A percentile compares a stretch with the other conserved stretches of the same genome.
These are phyloP conservation scores for Xylaria scruposa DNA, from an alignment of 495 filamentous ascomycete genomes.

Conservation along the genomic window DNA sequence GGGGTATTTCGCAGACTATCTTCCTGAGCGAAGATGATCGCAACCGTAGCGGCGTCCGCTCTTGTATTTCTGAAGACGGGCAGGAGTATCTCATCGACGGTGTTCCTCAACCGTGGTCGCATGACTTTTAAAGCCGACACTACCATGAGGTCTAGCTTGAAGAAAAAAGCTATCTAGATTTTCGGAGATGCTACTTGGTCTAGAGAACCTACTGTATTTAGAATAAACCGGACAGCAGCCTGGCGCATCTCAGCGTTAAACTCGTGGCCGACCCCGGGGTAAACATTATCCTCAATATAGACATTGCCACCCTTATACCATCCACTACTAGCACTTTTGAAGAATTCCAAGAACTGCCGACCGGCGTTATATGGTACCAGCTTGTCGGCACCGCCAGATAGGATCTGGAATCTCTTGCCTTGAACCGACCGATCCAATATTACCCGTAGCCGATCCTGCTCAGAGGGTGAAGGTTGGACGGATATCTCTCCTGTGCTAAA, in stretches of 20 bases:
- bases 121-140: not conserved
- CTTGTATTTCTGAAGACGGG: constrained; percentile 33
- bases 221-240: constrained; percentile 72
- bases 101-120: constrained; percentile 42
- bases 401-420: constrained; percentile 78
- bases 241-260: constrained; percentile 75
- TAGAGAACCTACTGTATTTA: constrained; percentile 51
- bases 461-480: constrained; percentile 19
- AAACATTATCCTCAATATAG: constrained; percentile 75
- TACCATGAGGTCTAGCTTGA: constrained; percentile 3
- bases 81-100: constrained; percentile 45
- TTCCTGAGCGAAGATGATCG: constrained; percentile 48
- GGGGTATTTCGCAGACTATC: constrained; percentile 47
- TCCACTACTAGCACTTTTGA: constrained; percentile 65
- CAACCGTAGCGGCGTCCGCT: constrained; percentile 43
- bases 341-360: constrained; percentile 71
- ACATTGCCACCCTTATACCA: constrained; percentile 67
- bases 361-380: constrained; percentile 79
- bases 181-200: constrained; percentile 30
- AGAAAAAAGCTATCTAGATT: constrained; percentile 27
- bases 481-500: constrained; percentile 58
- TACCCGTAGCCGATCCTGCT: constrained; percentile 51
- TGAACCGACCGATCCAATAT: constrained; percentile 60
- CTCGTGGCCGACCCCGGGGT: constrained; percentile 73
- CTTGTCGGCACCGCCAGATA: constrained; percentile 80